A percentile compares a stretch with the other conserved stretches of the same genome.
Evolutionary conservation across 169 alveolate genomes (phyloP).

Genomic region (Babesia caballi): DNA sequence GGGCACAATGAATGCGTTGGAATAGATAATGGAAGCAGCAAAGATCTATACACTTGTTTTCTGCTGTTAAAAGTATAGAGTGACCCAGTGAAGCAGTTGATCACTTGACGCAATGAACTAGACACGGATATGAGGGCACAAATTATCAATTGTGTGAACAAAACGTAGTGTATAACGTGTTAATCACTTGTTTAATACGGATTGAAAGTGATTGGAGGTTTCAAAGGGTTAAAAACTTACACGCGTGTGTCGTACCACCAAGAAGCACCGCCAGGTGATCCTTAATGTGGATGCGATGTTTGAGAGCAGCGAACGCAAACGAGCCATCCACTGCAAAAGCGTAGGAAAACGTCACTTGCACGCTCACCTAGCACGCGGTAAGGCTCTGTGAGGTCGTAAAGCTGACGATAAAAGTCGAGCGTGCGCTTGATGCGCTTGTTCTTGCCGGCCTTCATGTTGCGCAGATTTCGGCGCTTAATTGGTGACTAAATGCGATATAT

Average conservation of each 20-base stretch:
- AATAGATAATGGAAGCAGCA: too few relatives aligned
- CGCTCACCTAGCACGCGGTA: slow-evolving; percentile 58
- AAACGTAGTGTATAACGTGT: neutral
- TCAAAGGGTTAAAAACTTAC: slow-evolving; percentile 12
- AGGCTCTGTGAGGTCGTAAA: slow-evolving; percentile 55
- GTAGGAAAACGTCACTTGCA: neutral
- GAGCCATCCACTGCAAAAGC: slow-evolving; percentile 50
- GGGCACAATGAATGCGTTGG: too few relatives aligned
- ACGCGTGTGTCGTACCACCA: slow-evolving; percentile 28
- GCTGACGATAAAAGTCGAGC: slow-evolving; percentile 45
- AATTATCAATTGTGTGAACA: neutral
- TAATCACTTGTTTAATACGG: neutral
- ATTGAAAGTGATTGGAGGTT: neutral
- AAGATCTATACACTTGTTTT: too few relatives aligned
- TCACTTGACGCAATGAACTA: too few relatives aligned
- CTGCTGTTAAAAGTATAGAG: too few relatives aligned
- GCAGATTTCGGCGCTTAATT: neutral
- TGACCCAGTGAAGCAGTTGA: too few relatives aligned
- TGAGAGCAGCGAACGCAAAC: slow-evolving; percentile 58
- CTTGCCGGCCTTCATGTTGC: slow-evolving; percentile 50
- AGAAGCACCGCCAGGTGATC: slow-evolving; percentile 41
- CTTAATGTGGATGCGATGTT: slow-evolving; percentile 42
- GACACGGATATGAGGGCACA: too few relatives aligned
- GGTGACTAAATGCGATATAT: neutral
- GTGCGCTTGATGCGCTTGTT: slow-evolving; percentile 39